phyloP scores from a whole-genome alignment of 495 filamentous ascomycete genomes.

The Hypoxylon trugodes region DNA sequence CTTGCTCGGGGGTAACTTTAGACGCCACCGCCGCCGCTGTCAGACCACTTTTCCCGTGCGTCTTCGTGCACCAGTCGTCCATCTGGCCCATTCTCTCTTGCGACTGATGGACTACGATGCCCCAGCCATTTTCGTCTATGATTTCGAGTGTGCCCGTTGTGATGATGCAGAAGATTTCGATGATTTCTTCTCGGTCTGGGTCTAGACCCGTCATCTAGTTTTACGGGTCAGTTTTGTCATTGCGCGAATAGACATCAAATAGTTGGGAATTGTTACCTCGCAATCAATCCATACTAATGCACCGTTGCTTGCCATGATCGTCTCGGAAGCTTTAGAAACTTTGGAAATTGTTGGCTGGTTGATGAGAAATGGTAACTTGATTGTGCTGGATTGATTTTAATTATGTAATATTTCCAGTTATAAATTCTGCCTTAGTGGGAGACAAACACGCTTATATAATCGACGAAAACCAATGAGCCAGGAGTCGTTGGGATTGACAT shows the following conservation, averaged over 20 bases:
- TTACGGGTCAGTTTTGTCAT: conserved; percentile 15
- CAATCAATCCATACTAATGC: conserved; percentile 87
- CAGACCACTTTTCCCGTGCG: conserved; percentile 76
- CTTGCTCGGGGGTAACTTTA: conserved; percentile 72
- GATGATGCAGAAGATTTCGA: conserved; percentile 93
- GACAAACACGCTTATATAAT: too few relatives aligned
- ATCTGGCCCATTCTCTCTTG: conserved; percentile 76
- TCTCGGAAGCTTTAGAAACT: neutral
- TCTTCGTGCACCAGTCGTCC: conserved; percentile 68
- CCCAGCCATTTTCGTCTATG: conserved; percentile 80
- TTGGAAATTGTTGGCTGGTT: neutral
- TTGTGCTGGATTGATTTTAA: neutral
- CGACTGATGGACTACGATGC: conserved; percentile 78
- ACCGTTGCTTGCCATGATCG: conserved; percentile 42
- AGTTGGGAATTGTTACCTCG: conserved; percentile 59
- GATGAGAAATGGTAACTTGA: neutral
- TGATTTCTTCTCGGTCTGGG: conserved; percentile 77
- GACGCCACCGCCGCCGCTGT: conserved; percentile 80
- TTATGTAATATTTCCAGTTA: neutral
- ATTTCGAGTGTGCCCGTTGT: conserved; percentile 81
- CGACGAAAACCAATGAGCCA: too few relatives aligned
- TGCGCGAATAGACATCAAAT: neutral
- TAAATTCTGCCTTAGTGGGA: neutral
- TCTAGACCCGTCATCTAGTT: conserved; percentile 92
- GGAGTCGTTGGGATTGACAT: too few relatives aligned